These are phyloP conservation scores for Nakaseomyces kungkrabaensis DNA, from an alignment of 1,139 yeast genomes.

Conservation along the genomic window DNA sequence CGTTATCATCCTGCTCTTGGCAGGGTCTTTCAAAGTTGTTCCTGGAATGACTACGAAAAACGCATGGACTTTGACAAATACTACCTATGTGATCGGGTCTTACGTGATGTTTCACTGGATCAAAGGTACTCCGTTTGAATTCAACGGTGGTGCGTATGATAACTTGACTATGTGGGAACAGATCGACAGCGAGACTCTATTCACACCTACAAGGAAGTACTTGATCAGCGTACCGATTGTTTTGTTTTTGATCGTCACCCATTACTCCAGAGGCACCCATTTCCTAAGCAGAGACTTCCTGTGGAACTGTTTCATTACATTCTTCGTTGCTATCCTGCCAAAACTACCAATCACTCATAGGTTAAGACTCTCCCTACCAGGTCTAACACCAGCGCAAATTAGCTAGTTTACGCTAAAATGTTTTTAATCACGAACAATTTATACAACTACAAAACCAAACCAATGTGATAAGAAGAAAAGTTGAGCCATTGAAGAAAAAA, in stretches of 20 bases:
- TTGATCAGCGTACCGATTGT: constrained; percentile 84
- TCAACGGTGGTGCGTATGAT: constrained; percentile 93
- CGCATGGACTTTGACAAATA: constrained; percentile 8
- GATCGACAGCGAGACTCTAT: constrained; percentile 92
- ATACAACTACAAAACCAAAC: too few relatives aligned
- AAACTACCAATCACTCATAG: constrained; percentile 78
- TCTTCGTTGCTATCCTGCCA: constrained; percentile 73
- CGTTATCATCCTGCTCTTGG: constrained; percentile 65
- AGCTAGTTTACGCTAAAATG: constrained; percentile 8
- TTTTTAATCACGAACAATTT: not conserved
- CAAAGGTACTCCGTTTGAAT: constrained; percentile 94
- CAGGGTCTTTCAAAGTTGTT: constrained; percentile 65
- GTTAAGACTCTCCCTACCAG: constrained; percentile 56
- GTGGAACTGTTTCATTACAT: constrained; percentile 70
- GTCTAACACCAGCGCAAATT: constrained; percentile 33
- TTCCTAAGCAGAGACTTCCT: constrained; percentile 45
- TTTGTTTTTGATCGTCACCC: constrained; percentile 78
- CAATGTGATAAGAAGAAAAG: not conserved
- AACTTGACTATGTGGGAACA: constrained; percentile 99
- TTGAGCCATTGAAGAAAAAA: not conserved
- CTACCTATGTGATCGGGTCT: constrained; percentile 58
- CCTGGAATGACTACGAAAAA: constrained; percentile 63
- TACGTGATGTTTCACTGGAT: constrained; percentile 95
- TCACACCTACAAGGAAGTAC: constrained; percentile 92
- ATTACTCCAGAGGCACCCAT: constrained; percentile 78